Base-by-base conservation (phyloP, 202 grass and related monocot genomes). In the Musa balbisiana region DNA sequence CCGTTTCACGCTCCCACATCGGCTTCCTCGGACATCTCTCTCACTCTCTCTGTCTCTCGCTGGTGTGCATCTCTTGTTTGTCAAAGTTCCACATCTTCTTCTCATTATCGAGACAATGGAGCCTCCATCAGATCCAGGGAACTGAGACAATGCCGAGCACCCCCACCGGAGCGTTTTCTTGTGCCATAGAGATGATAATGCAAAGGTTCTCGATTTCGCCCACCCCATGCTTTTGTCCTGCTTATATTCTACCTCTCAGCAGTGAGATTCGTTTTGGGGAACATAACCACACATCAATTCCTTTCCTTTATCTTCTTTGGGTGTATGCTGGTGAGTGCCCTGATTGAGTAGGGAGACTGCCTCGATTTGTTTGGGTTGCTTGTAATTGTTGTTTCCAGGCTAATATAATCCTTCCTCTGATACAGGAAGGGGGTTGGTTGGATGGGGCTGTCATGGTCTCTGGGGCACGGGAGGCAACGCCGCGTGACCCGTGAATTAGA, bases 41-140 rank as follows among this genome's bases (percentile, higher is more conserved):
- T 51, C n/a, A n/a, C 52, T 25, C 50, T 17, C 49, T 62, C 27
- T 11, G 25, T 25, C 29, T 53, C 63, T 53, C 43, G 55, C 72
- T 69, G 55, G 64, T 22, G 22, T 59, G 29, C 14, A 24, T 21
- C 66, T 51, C 49, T 70, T 22, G 43, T 15, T 70, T 51, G 16
- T 70, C 67, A 6, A 8, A 43, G 33, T 43, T 43, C 33, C 33
- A 5, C 33, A 23, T 10, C 17, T 15, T 2, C 14, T 77, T 77
- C 27, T 14, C 29, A 49, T 56, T 56, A 17, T 54, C 19, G 49
- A 67, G 15, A 22, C 59, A 25, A n/a, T 64, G 49, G 20, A 20
- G 26, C 10, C 70, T 70, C 77, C 53, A 12, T 70, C 12, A 67
- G 66, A 79, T 79, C 64, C 53, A 79, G 77, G 77, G 77, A 56